Evolutionary conservation across 768 basidiomycete species (phyloP), one percentile per base, ranked within the genome.

Genomic region (Mycena belliarum): DNA sequence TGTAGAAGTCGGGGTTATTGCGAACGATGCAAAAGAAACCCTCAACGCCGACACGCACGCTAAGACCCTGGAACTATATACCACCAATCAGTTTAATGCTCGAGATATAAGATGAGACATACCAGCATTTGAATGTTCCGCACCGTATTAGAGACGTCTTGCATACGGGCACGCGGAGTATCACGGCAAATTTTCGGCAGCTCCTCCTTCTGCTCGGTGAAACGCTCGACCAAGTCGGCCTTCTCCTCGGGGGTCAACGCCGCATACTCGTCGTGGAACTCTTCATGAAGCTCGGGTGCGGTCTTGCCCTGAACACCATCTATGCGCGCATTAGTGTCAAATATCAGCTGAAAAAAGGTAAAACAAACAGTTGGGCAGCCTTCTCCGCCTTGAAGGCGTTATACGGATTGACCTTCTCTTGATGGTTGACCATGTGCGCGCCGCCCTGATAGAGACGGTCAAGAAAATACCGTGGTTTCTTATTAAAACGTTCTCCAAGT

Each of bases 351-450:
- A n/a, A n/a, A n/a, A n/a, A n/a, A n/a, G n/a, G n/a, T n/a, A n/a
- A n/a, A n/a, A 20, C 47, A 15, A 29, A 21, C 3, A 21, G 2
- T n/a, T 49, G 20, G 3, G 47, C 47, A 5, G 47, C 47, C 32
- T 49, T 49, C 21, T 35, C 10, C 4, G 10, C 4, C 37, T 32
- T 26, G 14, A 42, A 49, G 14, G 40, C 40, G 16, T 56, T 56
- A 42, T 56, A 56, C 0, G 55, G 55, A 21, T 56, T 56, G 2
- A 45, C 11, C 12, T 16, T 33, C 41, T 56, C 49, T 16, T 56
- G 55, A 24, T 56, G 55, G 32, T 49, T 56, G 8, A 56, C 49
- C 55, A 56, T 56, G 11, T 38, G 55, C 4, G 55, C 48, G 12
- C 55, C 55, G 9, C 48, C 55, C 25, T 57, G 55, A 20, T 50